Evolutionary conservation across 164 flowering plant species (phyloP).

Genomic region (Nelumbo lutea): DNA sequence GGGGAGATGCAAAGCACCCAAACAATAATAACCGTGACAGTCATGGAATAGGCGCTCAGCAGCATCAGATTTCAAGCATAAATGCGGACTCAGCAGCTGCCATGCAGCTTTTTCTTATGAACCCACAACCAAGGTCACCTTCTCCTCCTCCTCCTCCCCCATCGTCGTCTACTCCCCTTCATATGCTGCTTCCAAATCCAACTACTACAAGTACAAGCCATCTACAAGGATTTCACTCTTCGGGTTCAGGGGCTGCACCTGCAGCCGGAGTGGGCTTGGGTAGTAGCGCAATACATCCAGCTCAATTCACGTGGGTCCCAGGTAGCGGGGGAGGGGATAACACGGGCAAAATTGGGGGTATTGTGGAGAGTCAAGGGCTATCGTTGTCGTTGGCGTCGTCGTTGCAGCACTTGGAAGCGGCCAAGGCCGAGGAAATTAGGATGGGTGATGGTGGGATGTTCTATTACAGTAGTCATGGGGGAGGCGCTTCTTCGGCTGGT

Average conservation of each 20-base stretch:
- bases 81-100: slow-evolving; percentile 48
- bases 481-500: slow-evolving; percentile 12
- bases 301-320: slow-evolving; percentile 19
- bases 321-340: slow-evolving; percentile 7
- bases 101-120: slow-evolving; percentile 84
- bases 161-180: slow-evolving; percentile 32
- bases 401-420: slow-evolving; percentile 52
- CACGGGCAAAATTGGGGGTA: slow-evolving; percentile 22
- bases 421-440: slow-evolving; percentile 61
- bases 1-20: slow-evolving; percentile 23
- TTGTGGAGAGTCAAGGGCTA: slow-evolving; percentile 59
- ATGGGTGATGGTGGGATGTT: slow-evolving; percentile 39
- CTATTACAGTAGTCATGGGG: slow-evolving; percentile 31
- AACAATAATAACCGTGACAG: slow-evolving; percentile 5
- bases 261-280: slow-evolving; percentile 3
- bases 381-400: slow-evolving; percentile 67
- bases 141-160: slow-evolving; percentile 16
- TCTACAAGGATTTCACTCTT: slow-evolving; percentile 25
- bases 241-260: not conserved
- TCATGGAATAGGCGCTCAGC: slow-evolving; percentile 11
- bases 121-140: slow-evolving; percentile 63
- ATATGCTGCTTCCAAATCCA: slow-evolving; percentile 42
- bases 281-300: slow-evolving; percentile 7
- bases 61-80: slow-evolving; percentile 44
- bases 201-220: slow-evolving; percentile 16